These are phyloP conservation scores for Phaeosphaeriaceae sp. DNA, from an alignment of 2,329 filamentous ascomycete species.

Conservation along the genomic window DNA sequence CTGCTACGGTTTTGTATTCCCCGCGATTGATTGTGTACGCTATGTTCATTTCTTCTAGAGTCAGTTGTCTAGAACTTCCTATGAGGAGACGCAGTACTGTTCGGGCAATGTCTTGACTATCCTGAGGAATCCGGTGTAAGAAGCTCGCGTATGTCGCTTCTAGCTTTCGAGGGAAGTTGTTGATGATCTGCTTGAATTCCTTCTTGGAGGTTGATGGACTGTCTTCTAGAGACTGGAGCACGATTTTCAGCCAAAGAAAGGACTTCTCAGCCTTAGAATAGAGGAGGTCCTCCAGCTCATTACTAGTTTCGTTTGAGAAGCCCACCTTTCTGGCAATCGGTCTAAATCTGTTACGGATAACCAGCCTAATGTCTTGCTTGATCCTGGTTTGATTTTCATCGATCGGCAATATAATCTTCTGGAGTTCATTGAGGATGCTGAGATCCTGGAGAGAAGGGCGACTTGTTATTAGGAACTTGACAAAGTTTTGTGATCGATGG, in stretches of 20 bases:
- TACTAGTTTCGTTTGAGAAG: slow-evolving; percentile 29
- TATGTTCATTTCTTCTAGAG: slow-evolving; percentile 44
- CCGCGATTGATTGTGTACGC: slow-evolving; percentile 34
- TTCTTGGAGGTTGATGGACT: slow-evolving; percentile 20
- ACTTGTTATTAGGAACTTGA: slow-evolving; percentile 47
- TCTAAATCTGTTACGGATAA: slow-evolving; percentile 42
- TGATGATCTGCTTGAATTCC: slow-evolving; percentile 34
- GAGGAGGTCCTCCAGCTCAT: slow-evolving; percentile 37
- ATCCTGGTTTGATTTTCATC: slow-evolving; percentile 25
- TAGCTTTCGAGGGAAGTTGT: slow-evolving; percentile 39
- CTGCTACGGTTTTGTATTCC: slow-evolving; percentile 28
- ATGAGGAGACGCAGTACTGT: slow-evolving; percentile 44
- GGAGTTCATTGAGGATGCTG: slow-evolving; percentile 5
- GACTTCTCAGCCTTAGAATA: slow-evolving; percentile 43
- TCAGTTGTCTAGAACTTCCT: slow-evolving; percentile 43
- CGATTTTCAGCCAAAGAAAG: slow-evolving; percentile 51
- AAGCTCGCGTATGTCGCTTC: slow-evolving; percentile 41
- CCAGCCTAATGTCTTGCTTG: slow-evolving; percentile 38
- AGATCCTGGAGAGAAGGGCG: slow-evolving; percentile 25
- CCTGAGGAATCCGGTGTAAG: slow-evolving; percentile 31
- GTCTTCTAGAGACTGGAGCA: slow-evolving; percentile 44
- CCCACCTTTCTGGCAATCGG: slow-evolving; percentile 35
- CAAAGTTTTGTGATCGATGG: slow-evolving; percentile 14
- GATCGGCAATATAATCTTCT: slow-evolving; percentile 28
- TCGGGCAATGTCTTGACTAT: slow-evolving; percentile 30